Evolutionary conservation across 805 yeast species (phyloP).

Genomic region (Teunomyces cretensis): DNA sequence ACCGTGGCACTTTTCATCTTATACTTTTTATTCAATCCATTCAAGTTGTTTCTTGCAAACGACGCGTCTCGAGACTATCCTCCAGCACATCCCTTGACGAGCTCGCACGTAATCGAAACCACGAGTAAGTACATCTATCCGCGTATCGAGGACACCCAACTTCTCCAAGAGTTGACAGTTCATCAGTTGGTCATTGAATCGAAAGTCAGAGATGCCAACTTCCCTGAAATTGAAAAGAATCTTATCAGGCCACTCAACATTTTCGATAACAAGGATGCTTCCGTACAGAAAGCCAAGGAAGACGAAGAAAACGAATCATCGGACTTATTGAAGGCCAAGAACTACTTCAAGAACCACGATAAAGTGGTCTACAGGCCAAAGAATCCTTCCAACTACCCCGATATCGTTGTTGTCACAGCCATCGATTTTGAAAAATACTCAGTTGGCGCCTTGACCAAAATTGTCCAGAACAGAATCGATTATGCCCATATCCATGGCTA

Average conservation of each 20-base stretch:
- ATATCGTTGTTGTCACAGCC: constrained; percentile 73
- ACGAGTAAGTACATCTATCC: constrained; percentile 62
- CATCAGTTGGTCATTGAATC: constrained; percentile 50
- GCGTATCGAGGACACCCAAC: constrained; percentile 68
- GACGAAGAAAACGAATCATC: constrained; percentile 48
- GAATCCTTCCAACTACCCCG: constrained; percentile 48
- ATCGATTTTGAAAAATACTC: constrained; percentile 72
- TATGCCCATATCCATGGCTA: constrained; percentile 80
- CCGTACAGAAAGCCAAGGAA: constrained; percentile 37
- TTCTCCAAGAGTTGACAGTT: constrained; percentile 56
- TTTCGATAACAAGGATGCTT: constrained; percentile 43
- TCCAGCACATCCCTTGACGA: constrained; percentile 31
- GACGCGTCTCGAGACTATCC: constrained; percentile 22
- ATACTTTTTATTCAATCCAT: constrained; percentile 23
- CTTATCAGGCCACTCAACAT: constrained; percentile 39
- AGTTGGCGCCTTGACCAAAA: constrained; percentile 55
- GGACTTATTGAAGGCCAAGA: constrained; percentile 47
- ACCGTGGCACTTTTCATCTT: constrained; percentile 16
- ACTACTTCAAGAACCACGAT: constrained; percentile 64
- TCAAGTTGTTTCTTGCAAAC: constrained; percentile 3
- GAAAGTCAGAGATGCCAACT: constrained; percentile 45
- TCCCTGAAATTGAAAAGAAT: constrained; percentile 36
- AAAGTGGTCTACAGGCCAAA: constrained; percentile 49
- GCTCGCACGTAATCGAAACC: constrained; percentile 39
- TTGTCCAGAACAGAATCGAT: constrained; percentile 84